Conservation (phyloP, 2,329 filamentous ascomycete genomes). For the Calonectria pseudoreteaudii region DNA sequence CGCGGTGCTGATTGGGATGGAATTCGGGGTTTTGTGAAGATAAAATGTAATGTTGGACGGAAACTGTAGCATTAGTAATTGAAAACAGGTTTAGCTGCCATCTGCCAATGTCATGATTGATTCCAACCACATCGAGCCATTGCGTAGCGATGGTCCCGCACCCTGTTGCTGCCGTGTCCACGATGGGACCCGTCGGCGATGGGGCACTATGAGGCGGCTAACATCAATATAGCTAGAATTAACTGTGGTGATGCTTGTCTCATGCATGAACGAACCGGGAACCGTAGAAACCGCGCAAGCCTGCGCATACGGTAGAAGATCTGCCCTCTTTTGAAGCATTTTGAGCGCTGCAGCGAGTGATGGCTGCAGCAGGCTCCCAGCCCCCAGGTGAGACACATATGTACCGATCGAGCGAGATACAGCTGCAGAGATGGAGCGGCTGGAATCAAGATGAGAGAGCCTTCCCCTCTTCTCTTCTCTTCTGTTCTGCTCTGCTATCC, state of each 20-base stretch:
- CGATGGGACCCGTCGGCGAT: background rate
- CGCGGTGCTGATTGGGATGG: no score
- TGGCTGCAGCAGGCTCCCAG: no score
- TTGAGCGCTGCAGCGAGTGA: no score
- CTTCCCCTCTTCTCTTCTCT: background rate
- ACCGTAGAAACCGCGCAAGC: background rate
- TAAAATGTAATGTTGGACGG: background rate
- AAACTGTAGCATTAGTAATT: background rate
- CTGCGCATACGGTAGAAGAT: background rate
- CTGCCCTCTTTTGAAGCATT: background rate
- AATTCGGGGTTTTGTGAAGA: no score
- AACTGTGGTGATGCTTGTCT: background rate
- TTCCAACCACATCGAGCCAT: background rate
- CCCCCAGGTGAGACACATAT: no score
- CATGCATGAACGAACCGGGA: background rate
- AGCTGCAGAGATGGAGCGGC: background rate
- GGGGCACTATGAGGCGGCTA: background rate
- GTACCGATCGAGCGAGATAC: no score
- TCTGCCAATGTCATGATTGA: background rate
- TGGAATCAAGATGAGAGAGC: no score
- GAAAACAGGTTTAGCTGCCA: background rate
- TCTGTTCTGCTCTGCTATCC: no score
- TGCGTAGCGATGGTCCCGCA: background rate
- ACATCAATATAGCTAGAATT: background rate
- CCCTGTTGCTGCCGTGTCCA: background rate